These are phyloP conservation scores for Fulvia fulva DNA, from an alignment of 2,329 filamentous ascomycete species.

Conservation along the genomic window DNA sequence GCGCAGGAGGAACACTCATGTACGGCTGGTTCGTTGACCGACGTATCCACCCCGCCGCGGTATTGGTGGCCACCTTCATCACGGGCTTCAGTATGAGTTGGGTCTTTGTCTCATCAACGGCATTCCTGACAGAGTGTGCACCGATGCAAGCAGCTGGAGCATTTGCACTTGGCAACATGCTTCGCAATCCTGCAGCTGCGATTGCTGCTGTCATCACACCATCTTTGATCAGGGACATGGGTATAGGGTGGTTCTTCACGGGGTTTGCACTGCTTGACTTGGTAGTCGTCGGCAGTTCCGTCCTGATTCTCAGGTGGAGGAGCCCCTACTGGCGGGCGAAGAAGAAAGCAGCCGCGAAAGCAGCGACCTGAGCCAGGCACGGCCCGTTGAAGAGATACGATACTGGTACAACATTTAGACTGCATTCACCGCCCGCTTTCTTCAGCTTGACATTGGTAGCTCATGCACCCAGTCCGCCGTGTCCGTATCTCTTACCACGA, in stretches of 20 bases:
- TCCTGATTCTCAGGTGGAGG: not conserved
- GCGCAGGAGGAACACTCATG: constrained; percentile 3
- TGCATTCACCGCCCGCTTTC: too few relatives aligned
- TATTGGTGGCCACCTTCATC: constrained; percentile 3
- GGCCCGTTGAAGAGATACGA: too few relatives aligned
- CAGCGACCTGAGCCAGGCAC: not conserved
- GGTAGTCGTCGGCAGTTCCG: constrained; percentile 3
- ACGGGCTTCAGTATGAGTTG: constrained; percentile 6
- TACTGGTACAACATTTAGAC: too few relatives aligned
- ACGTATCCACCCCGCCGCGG: not conserved
- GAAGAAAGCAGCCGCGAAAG: not conserved
- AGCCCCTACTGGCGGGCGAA: constrained; percentile 3
- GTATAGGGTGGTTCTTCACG: constrained; percentile 7
- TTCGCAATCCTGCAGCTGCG: constrained; percentile 5
- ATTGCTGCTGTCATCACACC: constrained; percentile 4
- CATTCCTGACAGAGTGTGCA: constrained; percentile 5
- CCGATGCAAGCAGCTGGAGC: constrained; percentile 7
- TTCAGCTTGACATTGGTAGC: too few relatives aligned
- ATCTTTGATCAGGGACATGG: not conserved
- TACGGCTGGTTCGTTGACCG: constrained; percentile 6
- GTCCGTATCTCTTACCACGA: too few relatives aligned
- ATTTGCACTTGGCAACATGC: constrained; percentile 7
- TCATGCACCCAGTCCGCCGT: too few relatives aligned
- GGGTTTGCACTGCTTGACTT: constrained; percentile 2
- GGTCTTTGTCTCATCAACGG: constrained; percentile 7